Conservation (phyloP, 805 yeast species). For the Torulaspora gathmanii region DNA sequence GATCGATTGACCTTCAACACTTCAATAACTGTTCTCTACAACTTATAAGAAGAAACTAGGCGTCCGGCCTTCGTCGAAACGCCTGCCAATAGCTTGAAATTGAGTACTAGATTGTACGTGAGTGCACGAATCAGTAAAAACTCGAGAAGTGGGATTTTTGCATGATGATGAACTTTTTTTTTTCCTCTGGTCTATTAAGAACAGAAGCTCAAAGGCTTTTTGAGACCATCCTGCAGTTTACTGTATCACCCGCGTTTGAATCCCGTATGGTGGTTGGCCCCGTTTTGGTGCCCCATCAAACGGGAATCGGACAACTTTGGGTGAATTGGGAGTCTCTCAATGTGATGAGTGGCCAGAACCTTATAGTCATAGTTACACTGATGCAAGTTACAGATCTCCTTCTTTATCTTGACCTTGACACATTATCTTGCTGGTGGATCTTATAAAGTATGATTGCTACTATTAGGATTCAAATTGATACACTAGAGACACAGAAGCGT, state of each 20-base stretch:
- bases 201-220: slow-evolving; percentile 20
- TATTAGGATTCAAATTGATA: slow-evolving; percentile 5
- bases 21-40: background rate
- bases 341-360: slow-evolving; percentile 52
- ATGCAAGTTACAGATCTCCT: slow-evolving; percentile 26
- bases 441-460: no score
- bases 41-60: no score
- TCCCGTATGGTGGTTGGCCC: slow-evolving; percentile 3
- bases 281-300: slow-evolving; percentile 21
- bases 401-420: background rate
- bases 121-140: slow-evolving; percentile 4
- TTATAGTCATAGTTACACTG: slow-evolving; percentile 83
- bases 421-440: background rate
- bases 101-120: slow-evolving; percentile 6
- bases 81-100: background rate
- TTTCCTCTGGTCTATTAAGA: slow-evolving; percentile 25
- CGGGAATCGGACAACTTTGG: slow-evolving; percentile 4
- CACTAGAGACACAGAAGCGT: slow-evolving; percentile 7
- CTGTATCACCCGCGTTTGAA: slow-evolving; percentile 9
- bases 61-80: no score
- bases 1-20: background rate
- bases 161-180: slow-evolving; percentile 30
- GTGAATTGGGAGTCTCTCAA: slow-evolving; percentile 41
- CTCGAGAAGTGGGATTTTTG: slow-evolving; percentile 1
- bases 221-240: slow-evolving; percentile 20